Percentiles rank a stretch among this genome's conserved stretches.
phyloP scores from a whole-genome alignment of 495 filamentous ascomycete species.

The Penicillium silybi region DNA sequence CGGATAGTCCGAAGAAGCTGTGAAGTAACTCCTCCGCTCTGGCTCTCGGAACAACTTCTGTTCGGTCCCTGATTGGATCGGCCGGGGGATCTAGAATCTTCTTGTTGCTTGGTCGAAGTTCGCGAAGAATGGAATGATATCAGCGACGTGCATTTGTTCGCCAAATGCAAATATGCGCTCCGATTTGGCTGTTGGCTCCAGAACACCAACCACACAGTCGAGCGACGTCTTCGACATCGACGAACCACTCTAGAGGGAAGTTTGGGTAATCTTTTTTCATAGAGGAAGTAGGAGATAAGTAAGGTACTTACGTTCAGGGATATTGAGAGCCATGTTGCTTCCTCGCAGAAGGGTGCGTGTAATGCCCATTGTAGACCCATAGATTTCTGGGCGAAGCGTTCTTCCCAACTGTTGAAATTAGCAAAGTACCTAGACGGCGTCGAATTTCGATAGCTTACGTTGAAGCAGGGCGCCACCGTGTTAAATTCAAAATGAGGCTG shows the following conservation, averaged over 20 bases:
- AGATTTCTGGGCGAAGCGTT: conserved; percentile 24
- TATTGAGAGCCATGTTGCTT: conserved; percentile 2
- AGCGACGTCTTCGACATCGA: conserved; percentile 50
- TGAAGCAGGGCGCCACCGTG: conserved; percentile 44
- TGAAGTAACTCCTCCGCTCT: conserved; percentile 12
- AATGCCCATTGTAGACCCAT: conserved; percentile 19
- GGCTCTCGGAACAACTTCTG: conserved; percentile 1
- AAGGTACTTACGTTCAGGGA: not conserved
- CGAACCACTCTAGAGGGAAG: conserved; percentile 29
- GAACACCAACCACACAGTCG: conserved; percentile 43
- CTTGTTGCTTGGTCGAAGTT: conserved; percentile 15
- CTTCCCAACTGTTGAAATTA: conserved; percentile 20
- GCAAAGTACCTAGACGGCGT: not conserved
- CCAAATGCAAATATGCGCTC: conserved; percentile 41
- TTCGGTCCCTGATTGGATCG: conserved; percentile 3
- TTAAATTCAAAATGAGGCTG: conserved; percentile 48
- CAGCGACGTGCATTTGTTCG: conserved; percentile 12
- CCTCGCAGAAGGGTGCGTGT: conserved; percentile 23
- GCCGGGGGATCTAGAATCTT: conserved; percentile 6
- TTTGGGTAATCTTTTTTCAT: not conserved
- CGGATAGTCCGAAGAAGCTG: conserved; percentile 8
- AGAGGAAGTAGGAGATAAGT: not conserved
- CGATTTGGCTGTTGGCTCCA: conserved; percentile 34
- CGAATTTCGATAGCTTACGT: conserved; percentile 21
- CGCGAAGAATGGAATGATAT: conserved; percentile 12